Conservation (phyloP, 768 basidiomycete species). For the Leccinum disarticulatum region DNA sequence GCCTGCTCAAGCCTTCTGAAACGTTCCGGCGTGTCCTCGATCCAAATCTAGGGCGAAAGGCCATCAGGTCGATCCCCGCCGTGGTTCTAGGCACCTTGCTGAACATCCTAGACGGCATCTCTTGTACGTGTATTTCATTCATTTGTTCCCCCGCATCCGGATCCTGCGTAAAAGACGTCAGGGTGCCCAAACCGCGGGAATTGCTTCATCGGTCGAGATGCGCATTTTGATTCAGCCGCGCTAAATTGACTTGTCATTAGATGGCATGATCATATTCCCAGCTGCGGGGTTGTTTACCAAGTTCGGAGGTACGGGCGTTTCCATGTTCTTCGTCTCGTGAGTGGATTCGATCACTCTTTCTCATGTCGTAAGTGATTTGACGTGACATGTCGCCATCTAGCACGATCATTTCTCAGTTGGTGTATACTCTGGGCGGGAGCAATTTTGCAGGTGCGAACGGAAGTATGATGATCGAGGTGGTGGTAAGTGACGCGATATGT, state of each 20-base stretch:
- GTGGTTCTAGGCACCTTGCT: conserved; percentile 81
- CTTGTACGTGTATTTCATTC: conserved; percentile 53
- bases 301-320: conserved; percentile 87
- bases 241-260: conserved; percentile 35
- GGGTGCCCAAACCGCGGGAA: conserved; percentile 1
- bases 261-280: conserved; percentile 97
- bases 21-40: conserved; percentile 10
- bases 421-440: conserved; percentile 84
- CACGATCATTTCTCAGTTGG: conserved; percentile 76
- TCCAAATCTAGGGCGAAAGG: conserved; percentile 20
- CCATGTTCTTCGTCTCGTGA: conserved; percentile 90
- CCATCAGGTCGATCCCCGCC: conserved; percentile 63
- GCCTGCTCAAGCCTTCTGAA: conserved; percentile 8
- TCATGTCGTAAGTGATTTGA: background rate
- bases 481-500: conserved; percentile 50
- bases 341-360: conserved; percentile 23
- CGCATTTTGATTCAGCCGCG: background rate
- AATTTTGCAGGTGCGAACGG: conserved; percentile 89
- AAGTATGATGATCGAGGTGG: conserved; percentile 99
- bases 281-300: conserved; percentile 74
- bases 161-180: conserved; percentile 7
- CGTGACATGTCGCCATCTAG: conserved; percentile 33
- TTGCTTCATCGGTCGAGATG: background rate
- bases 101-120: conserved; percentile 92
- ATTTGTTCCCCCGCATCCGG: background rate